Percentiles rank a stretch among this genome's conserved stretches.
phyloP scores from a whole-genome alignment of 352 stramenopile species.

The Phytopythium sindhum region DNA sequence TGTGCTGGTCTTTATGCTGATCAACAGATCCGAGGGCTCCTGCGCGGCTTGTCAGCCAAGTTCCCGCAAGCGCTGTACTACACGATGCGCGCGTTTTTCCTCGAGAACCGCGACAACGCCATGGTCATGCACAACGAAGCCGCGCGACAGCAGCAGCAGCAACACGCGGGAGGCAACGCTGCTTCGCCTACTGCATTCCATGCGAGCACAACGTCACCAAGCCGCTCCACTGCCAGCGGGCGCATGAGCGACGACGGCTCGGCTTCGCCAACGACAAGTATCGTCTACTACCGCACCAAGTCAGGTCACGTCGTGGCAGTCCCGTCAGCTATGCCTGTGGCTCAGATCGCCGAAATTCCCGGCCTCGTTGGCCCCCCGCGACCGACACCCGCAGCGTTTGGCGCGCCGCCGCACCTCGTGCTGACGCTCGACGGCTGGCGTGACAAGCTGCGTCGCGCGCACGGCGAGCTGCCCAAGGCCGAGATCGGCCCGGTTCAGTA shows the following conservation, averaged over 20 bases:
- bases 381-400: conserved; percentile 62
- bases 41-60: conserved; percentile 85
- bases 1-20: not conserved
- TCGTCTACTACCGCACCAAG: conserved; percentile 79
- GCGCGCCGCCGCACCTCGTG: conserved; percentile 53
- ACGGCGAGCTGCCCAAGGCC: conserved; percentile 39
- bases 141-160: conserved; percentile 22
- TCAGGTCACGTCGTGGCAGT: conserved; percentile 76
- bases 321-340: conserved; percentile 45
- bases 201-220: not conserved
- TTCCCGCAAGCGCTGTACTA: conserved; percentile 99
- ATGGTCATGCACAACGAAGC: conserved; percentile 41
- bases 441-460: conserved; percentile 46
- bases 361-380: conserved; percentile 68
- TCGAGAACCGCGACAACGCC: conserved; percentile 94
- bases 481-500: conserved; percentile 87
- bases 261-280: conserved; percentile 15
- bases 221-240: conserved; percentile 7
- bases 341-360: conserved; percentile 67
- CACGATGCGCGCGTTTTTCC: conserved; percentile 96
- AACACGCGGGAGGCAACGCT: conserved; percentile 6
- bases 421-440: conserved; percentile 72
- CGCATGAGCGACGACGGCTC: not conserved
- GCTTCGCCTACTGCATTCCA: conserved; percentile 18
- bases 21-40: conserved; percentile 67